phyloP scores from a whole-genome alignment of 192 early-diverging fungal genomes.

The Coemansia sp. region DNA sequence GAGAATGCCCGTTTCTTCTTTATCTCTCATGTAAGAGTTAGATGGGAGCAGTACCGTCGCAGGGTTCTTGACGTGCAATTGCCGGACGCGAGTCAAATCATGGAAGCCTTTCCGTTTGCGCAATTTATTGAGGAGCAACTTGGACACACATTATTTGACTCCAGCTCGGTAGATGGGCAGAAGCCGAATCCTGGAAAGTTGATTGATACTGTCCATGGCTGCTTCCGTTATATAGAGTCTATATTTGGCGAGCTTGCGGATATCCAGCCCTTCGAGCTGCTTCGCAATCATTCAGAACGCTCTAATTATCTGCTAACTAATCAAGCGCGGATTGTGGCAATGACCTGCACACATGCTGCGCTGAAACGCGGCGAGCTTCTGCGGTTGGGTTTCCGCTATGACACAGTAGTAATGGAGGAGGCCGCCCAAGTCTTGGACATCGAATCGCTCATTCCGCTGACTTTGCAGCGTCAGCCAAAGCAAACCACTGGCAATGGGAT shows the following conservation, averaged over 20 bases:
- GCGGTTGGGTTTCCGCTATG: conserved; percentile 90
- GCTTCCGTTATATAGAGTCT: conserved; percentile 73
- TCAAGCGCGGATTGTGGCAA: conserved; percentile 94
- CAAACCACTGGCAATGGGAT: no score
- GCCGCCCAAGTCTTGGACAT: conserved; percentile 93
- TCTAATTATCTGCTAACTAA: conserved; percentile 91
- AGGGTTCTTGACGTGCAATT: conserved; percentile 14
- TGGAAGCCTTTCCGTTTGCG: conserved; percentile 75
- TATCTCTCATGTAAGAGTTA: conserved; percentile 67
- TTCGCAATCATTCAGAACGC: conserved; percentile 74
- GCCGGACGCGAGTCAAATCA: conserved; percentile 2
- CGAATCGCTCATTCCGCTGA: conserved; percentile 90
- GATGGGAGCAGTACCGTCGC: conserved; percentile 71
- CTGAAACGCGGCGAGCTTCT: conserved; percentile 84
- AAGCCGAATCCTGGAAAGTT: conserved; percentile 53
- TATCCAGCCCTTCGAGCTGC: conserved; percentile 91
- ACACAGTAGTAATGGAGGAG: conserved; percentile 97
- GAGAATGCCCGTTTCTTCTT: conserved; percentile 93
- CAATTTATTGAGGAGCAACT: conserved; percentile 68
- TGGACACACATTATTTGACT: conserved; percentile 61
- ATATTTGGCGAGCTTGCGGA: conserved; percentile 89
- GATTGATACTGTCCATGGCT: conserved; percentile 69
- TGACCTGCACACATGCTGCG: conserved; percentile 97
- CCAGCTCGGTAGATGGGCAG: conserved; percentile 17
- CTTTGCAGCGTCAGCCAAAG: conserved; percentile 66